A percentile compares a stretch with the other conserved stretches of the same genome.
These are phyloP conservation scores for Diaporthe citrichinensis DNA, from an alignment of 2,329 filamentous ascomycete species.

Conservation along the genomic window DNA sequence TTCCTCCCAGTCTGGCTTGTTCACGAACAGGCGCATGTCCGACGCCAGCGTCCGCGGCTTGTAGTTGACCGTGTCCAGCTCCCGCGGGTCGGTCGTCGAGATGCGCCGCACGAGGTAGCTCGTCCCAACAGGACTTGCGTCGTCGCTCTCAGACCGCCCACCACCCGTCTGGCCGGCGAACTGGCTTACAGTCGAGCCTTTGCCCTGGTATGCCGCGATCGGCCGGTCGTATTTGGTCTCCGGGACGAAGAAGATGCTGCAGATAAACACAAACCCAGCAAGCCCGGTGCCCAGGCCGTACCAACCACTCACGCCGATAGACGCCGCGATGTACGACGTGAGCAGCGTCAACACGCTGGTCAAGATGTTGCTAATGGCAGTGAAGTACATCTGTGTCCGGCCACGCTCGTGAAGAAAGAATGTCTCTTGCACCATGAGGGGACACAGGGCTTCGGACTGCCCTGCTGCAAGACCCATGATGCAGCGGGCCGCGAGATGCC, in stretches of 20 bases:
- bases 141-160: not conserved
- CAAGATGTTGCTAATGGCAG: slow-evolving; percentile 34
- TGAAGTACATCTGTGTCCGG: slow-evolving; percentile 37
- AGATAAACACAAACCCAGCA: slow-evolving; percentile 55
- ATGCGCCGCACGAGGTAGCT: slow-evolving; percentile 14
- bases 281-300: slow-evolving; percentile 45
- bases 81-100: slow-evolving; percentile 19
- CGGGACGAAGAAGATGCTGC: slow-evolving; percentile 60
- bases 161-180: not conserved
- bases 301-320: slow-evolving; percentile 34
- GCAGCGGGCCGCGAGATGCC: slow-evolving; percentile 9
- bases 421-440: slow-evolving; percentile 45
- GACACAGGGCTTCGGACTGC: slow-evolving; percentile 56
- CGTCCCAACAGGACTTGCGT: not conserved
- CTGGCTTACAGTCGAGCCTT: slow-evolving; percentile 1
- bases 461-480: slow-evolving; percentile 43
- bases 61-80: slow-evolving; percentile 36
- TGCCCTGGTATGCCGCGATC: slow-evolving; percentile 6
- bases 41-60: slow-evolving; percentile 35
- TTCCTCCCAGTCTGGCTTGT: slow-evolving; percentile 38
- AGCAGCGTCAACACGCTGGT: slow-evolving; percentile 32
- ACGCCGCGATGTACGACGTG: slow-evolving; percentile 38
- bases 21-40: slow-evolving; percentile 37
- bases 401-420: slow-evolving; percentile 41
- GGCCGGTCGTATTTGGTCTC: slow-evolving; percentile 39